Percentiles rank a stretch among this genome's conserved stretches.
These are phyloP conservation scores for Setomelanomma holmii DNA, from an alignment of 2,329 filamentous ascomycete species.

Conservation along the genomic window DNA sequence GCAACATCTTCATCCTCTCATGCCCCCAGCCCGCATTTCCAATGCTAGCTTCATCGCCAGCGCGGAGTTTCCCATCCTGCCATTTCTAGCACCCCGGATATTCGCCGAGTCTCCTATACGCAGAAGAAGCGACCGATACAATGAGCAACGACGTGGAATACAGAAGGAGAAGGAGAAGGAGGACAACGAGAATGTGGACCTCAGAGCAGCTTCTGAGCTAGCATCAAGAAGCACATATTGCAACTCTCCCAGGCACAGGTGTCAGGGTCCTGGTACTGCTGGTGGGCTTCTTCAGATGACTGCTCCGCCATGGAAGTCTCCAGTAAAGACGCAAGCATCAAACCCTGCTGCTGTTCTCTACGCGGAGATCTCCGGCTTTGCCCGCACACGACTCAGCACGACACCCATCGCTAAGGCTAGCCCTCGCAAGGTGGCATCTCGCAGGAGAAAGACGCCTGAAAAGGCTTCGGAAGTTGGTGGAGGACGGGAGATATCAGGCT, in stretches of 20 bases:
- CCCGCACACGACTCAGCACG: constrained; percentile 8
- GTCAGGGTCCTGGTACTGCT: neutral
- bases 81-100: constrained; percentile 49
- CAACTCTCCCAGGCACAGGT: neutral
- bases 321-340: neutral
- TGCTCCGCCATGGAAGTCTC: neutral
- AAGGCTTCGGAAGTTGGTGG: too few relatives aligned
- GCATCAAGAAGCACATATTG: neutral
- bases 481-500: too few relatives aligned
- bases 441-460: too few relatives aligned
- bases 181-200: too few relatives aligned
- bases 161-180: constrained; percentile 22
- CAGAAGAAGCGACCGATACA: constrained; percentile 15
- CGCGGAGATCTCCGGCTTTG: neutral
- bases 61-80: constrained; percentile 42
- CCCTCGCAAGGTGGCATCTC: neutral
- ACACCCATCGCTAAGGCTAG: neutral
- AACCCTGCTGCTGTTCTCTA: neutral
- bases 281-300: neutral
- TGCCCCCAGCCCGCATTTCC: constrained; percentile 42
- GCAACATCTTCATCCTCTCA: constrained; percentile 24
- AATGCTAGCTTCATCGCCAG: constrained; percentile 42
- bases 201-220: too few relatives aligned
- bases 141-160: constrained; percentile 10
- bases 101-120: constrained; percentile 32